These are phyloP conservation scores for Cynara cardunculus DNA, from an alignment of 129 eudicot genomes.

Conservation along the genomic window DNA sequence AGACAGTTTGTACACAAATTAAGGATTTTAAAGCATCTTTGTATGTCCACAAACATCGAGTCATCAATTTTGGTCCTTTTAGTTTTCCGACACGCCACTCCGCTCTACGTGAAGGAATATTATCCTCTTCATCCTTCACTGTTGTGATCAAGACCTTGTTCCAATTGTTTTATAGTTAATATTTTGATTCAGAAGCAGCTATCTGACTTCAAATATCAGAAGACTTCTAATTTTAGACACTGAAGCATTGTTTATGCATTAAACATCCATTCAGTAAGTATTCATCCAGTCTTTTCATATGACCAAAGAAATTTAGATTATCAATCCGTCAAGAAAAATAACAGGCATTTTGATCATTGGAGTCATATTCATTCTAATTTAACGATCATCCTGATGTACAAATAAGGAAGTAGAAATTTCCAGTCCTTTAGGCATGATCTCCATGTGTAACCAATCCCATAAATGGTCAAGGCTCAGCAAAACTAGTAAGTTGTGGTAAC, in stretches of 20 bases:
- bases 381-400: background rate
- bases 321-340: no score
- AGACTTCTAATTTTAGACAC: background rate
- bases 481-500: no score
- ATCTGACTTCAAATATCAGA: constrained; percentile 3
- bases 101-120: background rate
- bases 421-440: background rate
- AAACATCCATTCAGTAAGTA: no score
- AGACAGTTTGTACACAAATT: background rate
- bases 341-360: background rate
- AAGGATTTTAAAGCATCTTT: background rate
- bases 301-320: no score
- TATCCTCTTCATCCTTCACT: background rate
- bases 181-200: background rate
- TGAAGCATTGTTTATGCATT: background rate
- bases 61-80: background rate
- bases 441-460: background rate
- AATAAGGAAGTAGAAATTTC: background rate
- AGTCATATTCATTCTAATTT: background rate
- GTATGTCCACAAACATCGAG: background rate
- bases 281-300: no score
- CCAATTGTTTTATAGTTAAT: background rate
- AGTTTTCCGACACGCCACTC: background rate
- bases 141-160: background rate
- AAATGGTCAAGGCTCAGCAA: background rate